Evolutionary conservation across 257 asterid genomes (phyloP), one percentile per base, ranked within the genome.

Genomic region (Fraxinus excelsior): DNA sequence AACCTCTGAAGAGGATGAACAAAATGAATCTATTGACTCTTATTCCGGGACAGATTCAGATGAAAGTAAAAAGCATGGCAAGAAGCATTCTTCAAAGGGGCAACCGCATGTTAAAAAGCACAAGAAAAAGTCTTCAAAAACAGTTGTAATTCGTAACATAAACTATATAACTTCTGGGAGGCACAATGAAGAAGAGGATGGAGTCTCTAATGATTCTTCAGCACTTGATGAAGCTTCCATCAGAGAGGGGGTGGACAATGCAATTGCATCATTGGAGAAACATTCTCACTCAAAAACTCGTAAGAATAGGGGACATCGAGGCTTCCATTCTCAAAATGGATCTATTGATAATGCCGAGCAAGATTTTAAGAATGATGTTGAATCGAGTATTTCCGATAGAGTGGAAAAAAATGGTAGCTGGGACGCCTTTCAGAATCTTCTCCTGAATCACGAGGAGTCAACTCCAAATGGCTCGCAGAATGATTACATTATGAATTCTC

Each of bases 61-160:
- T 51, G 87, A 80, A 70, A 81, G 69, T 34, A 78, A 74, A 76
- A 89, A 83, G 53, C 84, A 80, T 71, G 85, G 76, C 32, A 82
- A 78, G 83, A 87, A 78, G 74, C 74, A 78, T 60, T 87, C 87
- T 53, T 78, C 90, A 7, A 87, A 86, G 79, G 90, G 85, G 62
- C 79, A 80, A 16, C 38, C 78, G 19, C 68, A 74, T 72, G 79
- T 69, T 67, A 92, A 82, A 72, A 92, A 80, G 89, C 84, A 86
- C 81, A 92, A 86, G 90, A 87, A 82, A 62, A 92, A 89, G 82
- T 66, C 84, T 80, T 91, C 96, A 4, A 91, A 89, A 82, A 92
- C 87, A 2, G 97, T 92, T 72, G 96, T 92, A 14, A 92, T 92
- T 58, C 97, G 97, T 28, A 92, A 92, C 80, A 92, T 91, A 82